These are phyloP conservation scores for Paxillus rubicundulus DNA, from an alignment of 768 basidiomycete species.

Conservation along the genomic window DNA sequence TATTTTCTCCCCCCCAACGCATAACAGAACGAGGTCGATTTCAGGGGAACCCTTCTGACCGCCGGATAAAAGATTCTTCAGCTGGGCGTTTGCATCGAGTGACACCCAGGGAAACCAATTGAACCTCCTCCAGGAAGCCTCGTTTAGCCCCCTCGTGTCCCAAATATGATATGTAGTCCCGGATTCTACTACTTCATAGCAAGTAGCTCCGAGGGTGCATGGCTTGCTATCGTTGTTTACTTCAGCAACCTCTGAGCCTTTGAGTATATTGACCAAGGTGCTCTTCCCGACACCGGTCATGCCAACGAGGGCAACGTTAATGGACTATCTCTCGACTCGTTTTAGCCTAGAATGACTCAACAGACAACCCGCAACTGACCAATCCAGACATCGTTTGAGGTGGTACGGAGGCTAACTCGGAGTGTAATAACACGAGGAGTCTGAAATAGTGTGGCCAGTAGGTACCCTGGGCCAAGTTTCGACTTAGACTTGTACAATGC, in stretches of 20 bases:
- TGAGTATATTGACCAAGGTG: conserved; percentile 26
- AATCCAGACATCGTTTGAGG: too few species aligned
- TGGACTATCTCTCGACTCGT: neutral
- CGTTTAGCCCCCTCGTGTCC: conserved; percentile 28
- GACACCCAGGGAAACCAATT: neutral
- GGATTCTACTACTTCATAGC: conserved; percentile 10
- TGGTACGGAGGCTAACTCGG: too few species aligned
- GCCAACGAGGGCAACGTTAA: conserved; percentile 22
- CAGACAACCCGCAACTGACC: too few species aligned
- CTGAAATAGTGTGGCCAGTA: too few species aligned
- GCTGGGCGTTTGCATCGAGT: conserved; percentile 16
- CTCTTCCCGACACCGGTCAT: conserved; percentile 27
- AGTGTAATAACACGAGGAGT: too few species aligned
- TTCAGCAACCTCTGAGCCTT: conserved; percentile 10
- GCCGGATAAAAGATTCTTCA: conserved; percentile 15
- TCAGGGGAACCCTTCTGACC: conserved; percentile 1
- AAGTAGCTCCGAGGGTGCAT: conserved; percentile 11
- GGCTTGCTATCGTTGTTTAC: conserved; percentile 17
- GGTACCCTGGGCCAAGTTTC: too few species aligned
- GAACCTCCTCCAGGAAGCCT: neutral
- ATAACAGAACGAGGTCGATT: conserved; percentile 21
- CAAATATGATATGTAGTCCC: conserved; percentile 13
- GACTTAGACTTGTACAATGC: too few species aligned
- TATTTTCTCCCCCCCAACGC: conserved; percentile 20
- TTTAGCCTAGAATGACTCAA: neutral